Percentiles rank a stretch among this genome's conserved stretches.
phyloP scores from a whole-genome alignment of 1,284 basidiomycete species.

The Trichosporon ovoides region DNA sequence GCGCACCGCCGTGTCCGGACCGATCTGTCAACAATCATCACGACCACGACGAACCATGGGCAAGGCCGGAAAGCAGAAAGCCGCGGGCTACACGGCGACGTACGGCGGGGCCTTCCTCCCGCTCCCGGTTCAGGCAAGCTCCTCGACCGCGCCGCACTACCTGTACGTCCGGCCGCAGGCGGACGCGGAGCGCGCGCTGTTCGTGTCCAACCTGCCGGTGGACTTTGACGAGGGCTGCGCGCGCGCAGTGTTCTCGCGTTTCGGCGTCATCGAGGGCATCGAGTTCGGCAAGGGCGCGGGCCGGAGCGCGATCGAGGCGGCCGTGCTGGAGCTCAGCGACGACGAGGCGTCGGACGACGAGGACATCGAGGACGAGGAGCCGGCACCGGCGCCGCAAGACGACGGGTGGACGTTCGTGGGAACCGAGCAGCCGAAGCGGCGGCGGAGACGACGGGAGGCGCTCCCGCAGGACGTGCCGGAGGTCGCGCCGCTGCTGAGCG shows the following conservation, averaged over 20 bases:
- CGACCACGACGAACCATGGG: background rate
- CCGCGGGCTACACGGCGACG: background rate
- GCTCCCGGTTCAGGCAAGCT: constrained; percentile 28
- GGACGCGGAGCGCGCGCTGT: constrained; percentile 59
- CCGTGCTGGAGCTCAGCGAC: constrained; percentile 30
- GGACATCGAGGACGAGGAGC: constrained; percentile 45
- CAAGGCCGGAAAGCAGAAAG: constrained; percentile 7
- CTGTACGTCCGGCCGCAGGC: constrained; percentile 39
- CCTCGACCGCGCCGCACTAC: constrained; percentile 32
- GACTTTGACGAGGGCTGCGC: constrained; percentile 75
- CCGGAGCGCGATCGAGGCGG: constrained; percentile 31
- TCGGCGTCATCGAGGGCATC: constrained; percentile 70
- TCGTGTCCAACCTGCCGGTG: constrained; percentile 77
- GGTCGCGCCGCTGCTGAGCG: constrained; percentile 29
- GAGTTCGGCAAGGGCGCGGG: constrained; percentile 50
- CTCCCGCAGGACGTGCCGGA: constrained; percentile 56
- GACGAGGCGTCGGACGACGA: constrained; percentile 46
- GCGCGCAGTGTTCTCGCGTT: constrained; percentile 63
- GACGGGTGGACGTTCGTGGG: constrained; percentile 51
- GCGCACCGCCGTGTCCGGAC: no score
- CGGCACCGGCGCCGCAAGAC: constrained; percentile 38
- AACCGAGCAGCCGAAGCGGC: constrained; percentile 45
- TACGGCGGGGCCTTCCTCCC: constrained; percentile 28
- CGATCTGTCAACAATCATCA: background rate
- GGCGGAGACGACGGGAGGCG: constrained; percentile 49